Conservation (phyloP, 805 yeast species). For the Starmerella tilneyi region DNA sequence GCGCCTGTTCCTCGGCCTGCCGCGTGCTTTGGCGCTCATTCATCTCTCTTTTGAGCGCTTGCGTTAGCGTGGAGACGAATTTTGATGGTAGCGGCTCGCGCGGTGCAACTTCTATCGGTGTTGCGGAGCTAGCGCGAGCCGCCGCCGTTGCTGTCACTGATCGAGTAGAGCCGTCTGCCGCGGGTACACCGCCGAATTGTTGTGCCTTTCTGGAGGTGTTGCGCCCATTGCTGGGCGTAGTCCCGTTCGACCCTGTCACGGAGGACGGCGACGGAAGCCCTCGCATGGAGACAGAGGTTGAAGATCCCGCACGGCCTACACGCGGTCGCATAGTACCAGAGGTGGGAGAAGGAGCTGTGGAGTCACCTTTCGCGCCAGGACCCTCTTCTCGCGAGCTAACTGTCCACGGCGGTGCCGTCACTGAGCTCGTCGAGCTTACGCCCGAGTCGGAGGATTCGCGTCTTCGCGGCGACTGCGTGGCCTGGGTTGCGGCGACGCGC, state of each 20-base stretch:
- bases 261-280: no score
- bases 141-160: conserved; percentile 20
- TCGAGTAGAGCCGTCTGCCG: background rate
- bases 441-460: background rate
- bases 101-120: conserved; percentile 19
- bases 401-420: background rate
- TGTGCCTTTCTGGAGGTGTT: background rate
- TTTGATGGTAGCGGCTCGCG: conserved; percentile 19
- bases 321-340: no score
- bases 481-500: conserved; percentile 1
- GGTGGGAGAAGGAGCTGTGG: background rate
- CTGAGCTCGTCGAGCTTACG: background rate
- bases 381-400: background rate
- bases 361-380: background rate
- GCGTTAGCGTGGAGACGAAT: conserved; percentile 17
- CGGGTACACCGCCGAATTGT: conserved; percentile 11
- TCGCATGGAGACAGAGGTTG: no score
- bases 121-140: conserved; percentile 19
- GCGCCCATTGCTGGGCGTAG: background rate
- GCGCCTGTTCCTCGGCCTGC: background rate
- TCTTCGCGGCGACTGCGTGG: background rate
- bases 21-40: conserved; percentile 9
- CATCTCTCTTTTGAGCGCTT: conserved; percentile 15
- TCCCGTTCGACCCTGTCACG: no score
- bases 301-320: no score